phyloP scores from a whole-genome alignment of 306 rosid genomes.

The Lathyrus tuberosus region DNA sequence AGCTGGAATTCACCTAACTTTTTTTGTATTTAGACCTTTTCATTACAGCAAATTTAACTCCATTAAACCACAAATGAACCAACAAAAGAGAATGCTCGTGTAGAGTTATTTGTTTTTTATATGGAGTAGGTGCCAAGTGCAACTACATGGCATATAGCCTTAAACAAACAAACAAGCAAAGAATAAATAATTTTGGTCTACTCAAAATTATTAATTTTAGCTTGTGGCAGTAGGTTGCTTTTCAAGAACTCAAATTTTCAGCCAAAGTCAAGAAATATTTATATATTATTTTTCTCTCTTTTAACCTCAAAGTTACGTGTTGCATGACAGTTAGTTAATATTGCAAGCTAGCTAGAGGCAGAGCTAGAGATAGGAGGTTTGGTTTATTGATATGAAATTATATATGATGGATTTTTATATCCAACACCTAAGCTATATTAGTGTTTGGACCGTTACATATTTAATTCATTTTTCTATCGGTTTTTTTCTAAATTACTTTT shows the following conservation, averaged over 20 bases:
- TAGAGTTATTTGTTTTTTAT: neutral
- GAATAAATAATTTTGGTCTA: neutral
- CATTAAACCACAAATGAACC: constrained; percentile 11
- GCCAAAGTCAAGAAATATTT: too few relatives aligned
- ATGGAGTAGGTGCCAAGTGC: neutral
- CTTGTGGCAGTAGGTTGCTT: neutral
- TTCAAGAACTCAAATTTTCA: neutral
- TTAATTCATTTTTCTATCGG: too few relatives aligned
- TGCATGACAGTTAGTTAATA: neutral
- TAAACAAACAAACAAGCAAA: neutral
- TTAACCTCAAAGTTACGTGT: neutral
- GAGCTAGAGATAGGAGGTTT: neutral
- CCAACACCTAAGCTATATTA: neutral
- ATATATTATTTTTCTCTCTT: neutral
- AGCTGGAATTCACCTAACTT: constrained; percentile 29
- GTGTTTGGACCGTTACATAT: neutral
- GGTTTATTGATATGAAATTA: too few relatives aligned
- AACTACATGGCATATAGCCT: neutral
- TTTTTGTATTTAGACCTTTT: neutral
- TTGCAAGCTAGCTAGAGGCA: neutral
- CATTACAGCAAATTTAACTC: neutral
- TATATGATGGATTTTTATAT: neutral
- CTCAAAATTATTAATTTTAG: neutral
- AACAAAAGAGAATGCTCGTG: neutral
- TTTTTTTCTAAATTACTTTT: too few relatives aligned